Evolutionary conservation across 257 asterid genomes (phyloP).

Genomic region (Ligustrum vulgare): DNA sequence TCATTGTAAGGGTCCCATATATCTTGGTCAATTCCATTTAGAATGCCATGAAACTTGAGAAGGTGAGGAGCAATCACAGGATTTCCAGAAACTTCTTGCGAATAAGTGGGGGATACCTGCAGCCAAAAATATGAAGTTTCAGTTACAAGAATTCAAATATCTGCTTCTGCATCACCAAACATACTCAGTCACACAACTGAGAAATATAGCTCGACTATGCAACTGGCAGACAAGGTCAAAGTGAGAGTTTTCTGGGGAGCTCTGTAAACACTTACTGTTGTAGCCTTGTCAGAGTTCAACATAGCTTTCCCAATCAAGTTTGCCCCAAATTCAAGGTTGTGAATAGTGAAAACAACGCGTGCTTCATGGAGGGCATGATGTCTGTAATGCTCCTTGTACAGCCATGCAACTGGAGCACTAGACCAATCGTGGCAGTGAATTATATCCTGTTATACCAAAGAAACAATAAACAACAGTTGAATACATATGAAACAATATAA

Average conservation of each 20-base stretch:
- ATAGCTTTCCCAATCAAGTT: conserved; percentile 79
- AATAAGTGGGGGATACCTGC: conserved; percentile 96
- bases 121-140: conserved; percentile 22
- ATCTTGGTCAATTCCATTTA: conserved; percentile 96
- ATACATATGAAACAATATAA: conserved; percentile 3
- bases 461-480: conserved; percentile 22
- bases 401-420: conserved; percentile 98
- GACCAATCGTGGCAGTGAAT: conserved; percentile 99
- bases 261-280: conserved; percentile 63
- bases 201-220: not conserved
- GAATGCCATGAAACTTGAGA: conserved; percentile 87
- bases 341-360: conserved; percentile 89
- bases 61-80: conserved; percentile 72
- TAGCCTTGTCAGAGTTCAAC: conserved; percentile 73
- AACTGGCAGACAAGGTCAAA: conserved; percentile 14
- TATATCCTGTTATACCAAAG: conserved; percentile 61
- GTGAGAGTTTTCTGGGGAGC: not conserved
- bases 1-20: conserved; percentile 97
- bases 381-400: conserved; percentile 82
- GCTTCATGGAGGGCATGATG: conserved; percentile 85
- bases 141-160: not conserved
- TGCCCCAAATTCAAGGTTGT: conserved; percentile 96
- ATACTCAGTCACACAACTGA: not conserved
- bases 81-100: conserved; percentile 80
- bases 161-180: conserved; percentile 15